Evolutionary conservation across 352 stramenopile species (phyloP), one percentile per base, ranked within the genome.

Genomic region (Albugo candida): DNA sequence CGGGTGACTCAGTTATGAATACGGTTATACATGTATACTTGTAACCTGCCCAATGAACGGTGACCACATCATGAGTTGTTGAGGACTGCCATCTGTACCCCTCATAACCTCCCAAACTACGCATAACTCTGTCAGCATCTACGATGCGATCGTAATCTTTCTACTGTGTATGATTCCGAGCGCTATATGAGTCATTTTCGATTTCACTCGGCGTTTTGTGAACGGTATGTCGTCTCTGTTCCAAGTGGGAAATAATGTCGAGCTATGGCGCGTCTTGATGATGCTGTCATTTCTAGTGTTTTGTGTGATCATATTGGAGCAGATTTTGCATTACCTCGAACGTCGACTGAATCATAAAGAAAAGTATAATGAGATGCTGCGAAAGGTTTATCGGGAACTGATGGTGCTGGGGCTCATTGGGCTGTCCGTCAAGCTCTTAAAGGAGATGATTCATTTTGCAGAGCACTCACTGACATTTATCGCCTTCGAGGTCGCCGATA

Each of bases 401-500:
- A 79, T 79, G 69, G 50, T 79, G 12, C 56, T 81, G 1, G 69
- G 69, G 0, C 46, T 81, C 18, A 53, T 81, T 13, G 66, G 64
- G 38, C 57, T 81, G 14, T 45, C 54, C 11, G 46, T 81, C 21
- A 81, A 81, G 46, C n/a, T 77, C 1, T 44, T 64, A 40, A 72
- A 79, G 44, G 66, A 76, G 20, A 27, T 63, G 0, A 47, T 52
- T 4, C 56, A 55, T 16, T 48, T 65, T 0, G 11, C 71, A 21
- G 20, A 50, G 0, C 52, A 65, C 35, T 59, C 55, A n/a, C 48
- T 60, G 11, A 59, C 61, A 4, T 62, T 79, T 45, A 37, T 77
- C 35, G 64, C 69, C 19, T 70, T 79, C 39, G 60, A 81, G 24
- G 61, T 61, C 10, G 68, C 68, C 11, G 68, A 81, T 45, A 47